phyloP scores from a whole-genome alignment of 257 asterid species.

The Solanum neorickii region DNA sequence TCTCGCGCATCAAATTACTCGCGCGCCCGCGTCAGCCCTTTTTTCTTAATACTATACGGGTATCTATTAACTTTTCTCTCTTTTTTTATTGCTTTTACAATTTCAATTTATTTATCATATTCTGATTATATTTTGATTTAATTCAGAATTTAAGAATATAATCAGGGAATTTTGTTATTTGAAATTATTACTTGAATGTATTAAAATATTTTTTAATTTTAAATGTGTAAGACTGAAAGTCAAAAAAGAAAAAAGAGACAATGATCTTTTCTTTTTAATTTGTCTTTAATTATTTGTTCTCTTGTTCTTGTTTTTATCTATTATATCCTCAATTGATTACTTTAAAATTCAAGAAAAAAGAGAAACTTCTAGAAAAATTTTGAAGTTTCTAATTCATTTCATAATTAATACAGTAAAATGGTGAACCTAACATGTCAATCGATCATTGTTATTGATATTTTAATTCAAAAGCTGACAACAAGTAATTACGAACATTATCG shows the following conservation, averaged over 20 bases:
- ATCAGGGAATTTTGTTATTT: too few species aligned
- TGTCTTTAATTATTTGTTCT: accelerated
- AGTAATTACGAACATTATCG: too few species aligned
- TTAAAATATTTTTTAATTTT: too few species aligned
- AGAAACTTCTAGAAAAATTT: accelerated
- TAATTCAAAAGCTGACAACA: accelerated
- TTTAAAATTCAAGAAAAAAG: too few species aligned
- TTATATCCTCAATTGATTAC: too few species aligned
- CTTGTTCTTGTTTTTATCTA: too few species aligned
- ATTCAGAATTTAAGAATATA: neutral
- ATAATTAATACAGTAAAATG: too few species aligned
- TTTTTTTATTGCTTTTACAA: neutral
- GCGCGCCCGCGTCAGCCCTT: neutral
- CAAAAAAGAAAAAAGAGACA: too few species aligned
- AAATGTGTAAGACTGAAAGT: too few species aligned
- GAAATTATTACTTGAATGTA: too few species aligned
- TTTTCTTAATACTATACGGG: neutral
- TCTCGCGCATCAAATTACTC: neutral
- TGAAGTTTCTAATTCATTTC: neutral
- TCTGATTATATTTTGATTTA: too few species aligned
- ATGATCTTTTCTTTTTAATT: neutral
- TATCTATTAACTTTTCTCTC: neutral
- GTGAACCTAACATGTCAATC: neutral
- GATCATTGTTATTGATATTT: too few species aligned
- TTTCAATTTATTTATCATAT: neutral